Evolutionary conservation across 768 basidiomycete genomes (phyloP).

Genomic region (Suillus alpinus): DNA sequence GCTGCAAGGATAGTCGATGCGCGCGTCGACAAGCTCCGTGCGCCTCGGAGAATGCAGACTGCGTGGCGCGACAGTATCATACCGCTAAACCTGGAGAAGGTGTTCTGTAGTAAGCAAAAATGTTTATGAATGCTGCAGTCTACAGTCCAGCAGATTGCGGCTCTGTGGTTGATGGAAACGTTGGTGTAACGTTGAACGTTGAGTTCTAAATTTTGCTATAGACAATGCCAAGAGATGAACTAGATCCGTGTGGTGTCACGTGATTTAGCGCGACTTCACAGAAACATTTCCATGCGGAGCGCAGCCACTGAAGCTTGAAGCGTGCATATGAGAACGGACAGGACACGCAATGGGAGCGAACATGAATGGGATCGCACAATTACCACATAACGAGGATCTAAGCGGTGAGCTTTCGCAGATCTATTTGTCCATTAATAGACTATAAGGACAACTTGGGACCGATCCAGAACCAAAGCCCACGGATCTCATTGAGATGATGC

Average conservation of each 20-base stretch:
- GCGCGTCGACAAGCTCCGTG: conserved; percentile 53
- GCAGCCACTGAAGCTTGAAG: background rate
- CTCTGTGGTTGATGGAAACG: background rate
- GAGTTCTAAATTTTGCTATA: background rate
- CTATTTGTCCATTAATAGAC: conserved; percentile 9
- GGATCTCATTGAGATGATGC: conserved; percentile 27
- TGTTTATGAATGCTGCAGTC: background rate
- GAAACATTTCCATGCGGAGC: no score
- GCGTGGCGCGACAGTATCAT: conserved; percentile 25
- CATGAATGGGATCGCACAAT: background rate
- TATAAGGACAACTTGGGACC: background rate
- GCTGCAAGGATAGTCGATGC: conserved; percentile 66
- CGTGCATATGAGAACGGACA: background rate
- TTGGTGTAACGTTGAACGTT: background rate
- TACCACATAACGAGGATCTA: background rate
- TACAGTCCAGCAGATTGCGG: background rate
- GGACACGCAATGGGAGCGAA: background rate
- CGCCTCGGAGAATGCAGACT: conserved; percentile 10
- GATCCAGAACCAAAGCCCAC: background rate
- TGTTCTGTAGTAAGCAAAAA: background rate
- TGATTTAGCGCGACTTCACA: background rate
- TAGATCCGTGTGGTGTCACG: background rate
- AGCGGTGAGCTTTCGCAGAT: background rate
- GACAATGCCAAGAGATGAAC: background rate
- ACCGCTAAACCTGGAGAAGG: background rate